These are phyloP conservation scores for Protostelium mycophagum DNA, from an alignment of 78 protist genomes.

Conservation along the genomic window DNA sequence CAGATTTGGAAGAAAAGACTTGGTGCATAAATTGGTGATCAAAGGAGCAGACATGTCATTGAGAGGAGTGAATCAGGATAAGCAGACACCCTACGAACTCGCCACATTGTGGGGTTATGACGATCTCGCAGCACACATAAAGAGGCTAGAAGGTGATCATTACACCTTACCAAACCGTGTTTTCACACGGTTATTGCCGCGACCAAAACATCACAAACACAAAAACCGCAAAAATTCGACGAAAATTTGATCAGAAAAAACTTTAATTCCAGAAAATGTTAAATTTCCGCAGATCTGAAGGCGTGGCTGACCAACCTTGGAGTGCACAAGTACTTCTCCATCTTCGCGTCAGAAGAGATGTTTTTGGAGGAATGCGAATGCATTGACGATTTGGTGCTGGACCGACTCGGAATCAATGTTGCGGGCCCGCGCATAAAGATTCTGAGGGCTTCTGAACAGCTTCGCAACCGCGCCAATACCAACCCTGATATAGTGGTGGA, in stretches of 20 bases:
- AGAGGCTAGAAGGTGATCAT: not conserved
- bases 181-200: too few relatives aligned
- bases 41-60: constrained; percentile 62
- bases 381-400: constrained; percentile 41
- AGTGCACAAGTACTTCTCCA: constrained; percentile 24
- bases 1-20: constrained; percentile 55
- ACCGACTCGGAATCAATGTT: not conserved
- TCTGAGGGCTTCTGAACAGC: not conserved
- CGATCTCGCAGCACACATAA: constrained; percentile 29
- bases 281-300: constrained; percentile 10
- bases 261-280: too few relatives aligned
- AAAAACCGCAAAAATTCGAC: too few relatives aligned
- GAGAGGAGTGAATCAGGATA: constrained; percentile 21
- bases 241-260: too few relatives aligned
- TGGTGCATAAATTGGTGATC: constrained; percentile 45
- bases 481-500: not conserved
- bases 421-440: not conserved
- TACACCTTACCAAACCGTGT: not conserved
- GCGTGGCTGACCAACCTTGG: constrained; percentile 42
- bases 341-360: constrained; percentile 59
- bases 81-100: constrained; percentile 49
- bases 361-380: constrained; percentile 39
- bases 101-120: constrained; percentile 17
- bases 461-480: constrained; percentile 10
- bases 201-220: too few relatives aligned